Percentiles rank a stretch among this genome's conserved stretches.
phyloP scores from a whole-genome alignment of 2,329 filamentous ascomycete genomes.

The Alternaria novae-zelandiae region DNA sequence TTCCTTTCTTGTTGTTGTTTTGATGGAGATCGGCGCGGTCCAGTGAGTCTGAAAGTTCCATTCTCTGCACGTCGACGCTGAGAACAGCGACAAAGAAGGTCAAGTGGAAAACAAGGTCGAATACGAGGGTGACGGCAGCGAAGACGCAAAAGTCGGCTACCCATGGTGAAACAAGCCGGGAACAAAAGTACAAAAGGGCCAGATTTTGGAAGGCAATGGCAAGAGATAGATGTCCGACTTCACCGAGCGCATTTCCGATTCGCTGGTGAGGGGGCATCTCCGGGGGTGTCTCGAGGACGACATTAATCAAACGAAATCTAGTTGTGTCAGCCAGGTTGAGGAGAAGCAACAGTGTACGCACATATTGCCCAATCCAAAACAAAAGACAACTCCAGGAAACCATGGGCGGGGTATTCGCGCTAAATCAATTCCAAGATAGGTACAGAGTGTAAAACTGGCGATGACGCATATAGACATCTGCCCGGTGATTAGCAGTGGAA shows the following conservation, averaged over 20 bases:
- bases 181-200: slow-evolving; percentile 69
- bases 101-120: slow-evolving; percentile 79
- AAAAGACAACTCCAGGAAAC: slow-evolving; percentile 78
- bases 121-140: slow-evolving; percentile 73
- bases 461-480: slow-evolving; percentile 72
- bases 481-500: slow-evolving; percentile 15
- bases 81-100: slow-evolving; percentile 82
- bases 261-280: slow-evolving; percentile 72
- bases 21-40: slow-evolving; percentile 50
- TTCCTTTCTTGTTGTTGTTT: slow-evolving; percentile 57
- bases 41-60: slow-evolving; percentile 76
- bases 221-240: slow-evolving; percentile 73
- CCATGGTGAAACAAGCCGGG: slow-evolving; percentile 70
- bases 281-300: slow-evolving; percentile 73
- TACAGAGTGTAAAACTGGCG: slow-evolving; percentile 81
- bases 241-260: slow-evolving; percentile 75
- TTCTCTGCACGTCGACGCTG: slow-evolving; percentile 77
- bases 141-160: slow-evolving; percentile 79
- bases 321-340: slow-evolving; percentile 13
- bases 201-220: slow-evolving; percentile 73
- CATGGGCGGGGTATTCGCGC: slow-evolving; percentile 75
- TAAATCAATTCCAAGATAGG: slow-evolving; percentile 75
- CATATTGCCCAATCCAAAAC: slow-evolving; percentile 80
- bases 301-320: slow-evolving; percentile 75
- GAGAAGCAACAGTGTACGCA: slow-evolving; percentile 27